A percentile compares a stretch with the other conserved stretches of the same genome.
Conservation (phyloP, 805 yeast species). For the Lipomyces lipofer region DNA sequence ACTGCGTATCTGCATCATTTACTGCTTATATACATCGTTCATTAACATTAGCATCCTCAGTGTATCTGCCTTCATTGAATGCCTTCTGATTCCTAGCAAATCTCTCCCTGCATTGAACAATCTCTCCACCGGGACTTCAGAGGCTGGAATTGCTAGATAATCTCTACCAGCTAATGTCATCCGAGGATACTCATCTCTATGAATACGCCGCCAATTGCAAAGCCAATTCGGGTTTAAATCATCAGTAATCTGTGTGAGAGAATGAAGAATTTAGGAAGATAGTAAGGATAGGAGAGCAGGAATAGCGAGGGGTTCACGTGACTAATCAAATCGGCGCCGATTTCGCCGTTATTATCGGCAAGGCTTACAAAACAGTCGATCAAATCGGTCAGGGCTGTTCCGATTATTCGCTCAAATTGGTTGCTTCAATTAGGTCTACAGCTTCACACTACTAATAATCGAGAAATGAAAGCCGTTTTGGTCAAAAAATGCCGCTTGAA, state of each 20-base stretch:
- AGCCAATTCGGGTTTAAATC: conserved; percentile 1
- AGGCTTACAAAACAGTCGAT: no score
- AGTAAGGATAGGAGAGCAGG: no score
- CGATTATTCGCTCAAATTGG: not conserved
- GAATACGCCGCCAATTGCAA: not conserved
- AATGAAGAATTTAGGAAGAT: no score
- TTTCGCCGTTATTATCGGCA: no score
- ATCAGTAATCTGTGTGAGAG: no score
- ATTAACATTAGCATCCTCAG: not conserved
- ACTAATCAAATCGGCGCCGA: no score
- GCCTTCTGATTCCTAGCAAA: not conserved
- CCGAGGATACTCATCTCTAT: not conserved
- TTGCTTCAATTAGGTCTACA: not conserved
- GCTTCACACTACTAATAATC: not conserved
- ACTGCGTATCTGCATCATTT: no score
- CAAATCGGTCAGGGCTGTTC: no score
- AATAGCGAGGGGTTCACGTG: no score
- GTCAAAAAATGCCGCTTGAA: no score
- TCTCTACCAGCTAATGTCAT: not conserved
- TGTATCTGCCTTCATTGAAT: not conserved
- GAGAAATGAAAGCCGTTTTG: no score
- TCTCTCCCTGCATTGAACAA: not conserved
- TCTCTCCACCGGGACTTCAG: not conserved
- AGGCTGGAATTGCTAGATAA: not conserved
- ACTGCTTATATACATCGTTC: not conserved